Evolutionary conservation across 768 basidiomycete genomes (phyloP).

Genomic region (Collybia mongolica): DNA sequence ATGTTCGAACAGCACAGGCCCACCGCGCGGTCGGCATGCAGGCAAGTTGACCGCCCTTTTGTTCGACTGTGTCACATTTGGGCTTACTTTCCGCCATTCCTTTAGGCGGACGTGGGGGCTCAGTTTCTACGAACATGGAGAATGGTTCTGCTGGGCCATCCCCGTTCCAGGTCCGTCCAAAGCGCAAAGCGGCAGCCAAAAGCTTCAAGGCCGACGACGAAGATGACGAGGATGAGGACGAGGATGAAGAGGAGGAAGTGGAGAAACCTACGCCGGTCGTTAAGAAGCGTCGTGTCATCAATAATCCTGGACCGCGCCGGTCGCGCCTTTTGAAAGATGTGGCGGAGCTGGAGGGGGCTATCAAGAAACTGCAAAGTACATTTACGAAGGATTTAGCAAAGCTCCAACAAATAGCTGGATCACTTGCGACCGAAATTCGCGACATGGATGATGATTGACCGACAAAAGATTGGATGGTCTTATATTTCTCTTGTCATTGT

Average conservation of each 20-base stretch:
- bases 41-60: conserved; percentile 20
- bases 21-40: conserved; percentile 39
- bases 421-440: conserved; percentile 25
- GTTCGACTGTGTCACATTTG: not conserved
- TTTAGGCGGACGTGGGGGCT: conserved; percentile 10
- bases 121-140: conserved; percentile 3
- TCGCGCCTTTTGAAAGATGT: conserved; percentile 31
- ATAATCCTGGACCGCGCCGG: conserved; percentile 21
- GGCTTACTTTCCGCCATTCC: conserved; percentile 2
- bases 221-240: conserved; percentile 26
- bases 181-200: conserved; percentile 18
- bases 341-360: conserved; percentile 31
- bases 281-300: conserved; percentile 25
- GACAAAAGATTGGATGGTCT: not conserved
- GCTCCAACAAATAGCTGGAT: conserved; percentile 28
- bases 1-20: conserved; percentile 44
- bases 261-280: conserved; percentile 31
- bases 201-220: conserved; percentile 32
- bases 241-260: conserved; percentile 33
- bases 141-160: conserved; percentile 7
- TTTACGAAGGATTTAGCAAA: conserved; percentile 33
- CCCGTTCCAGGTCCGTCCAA: conserved; percentile 17
- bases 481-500: conserved; percentile 5
- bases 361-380: conserved; percentile 31
- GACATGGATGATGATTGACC: conserved; percentile 29